Base-by-base conservation (phyloP, 352 stramenopile genomes). In the Pythium apleroticum region DNA sequence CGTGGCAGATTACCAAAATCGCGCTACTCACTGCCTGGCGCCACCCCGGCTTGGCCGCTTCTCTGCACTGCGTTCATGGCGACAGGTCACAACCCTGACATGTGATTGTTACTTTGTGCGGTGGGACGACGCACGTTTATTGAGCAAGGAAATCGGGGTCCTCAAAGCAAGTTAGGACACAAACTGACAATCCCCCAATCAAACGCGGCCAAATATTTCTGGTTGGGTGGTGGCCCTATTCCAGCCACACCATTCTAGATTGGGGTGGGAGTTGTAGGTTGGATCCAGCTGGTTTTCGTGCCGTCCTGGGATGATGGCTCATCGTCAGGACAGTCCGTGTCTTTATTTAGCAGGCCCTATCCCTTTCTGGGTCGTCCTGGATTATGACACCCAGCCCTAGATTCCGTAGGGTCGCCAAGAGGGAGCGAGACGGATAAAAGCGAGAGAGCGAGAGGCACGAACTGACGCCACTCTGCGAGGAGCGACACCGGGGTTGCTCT, bases 401-500 rank as follows among this genome's bases (percentile, higher is more conserved):
- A 50, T 4, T 50, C 43, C 43, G 43, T 50, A 50, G 43, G 43
- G 43, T 50, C 43, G 43, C n/a, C 49, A 3, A 46, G 33, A 68
- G 61, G 58, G 62, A 63, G 62, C 62, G 54, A 68, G 43, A 50
- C 20, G 20, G 43, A 41, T 41, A 41, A 50, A 50, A 50, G 43
- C 43, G 43, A 50, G 43, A 50, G 37, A 46, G 37, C 14, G 37
- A 22, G 61, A 46, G 46, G 46, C 54, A 68, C 60, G 48, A 62
- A 52, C 62, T 68, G 62, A 68, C 62, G 62, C 62, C 62, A 68
- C 43, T 31, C 10, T 57, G 62, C 62, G 53, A 63, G 52, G 62
- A 57, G 54, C 62, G 62, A 68, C 62, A 63, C 46, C 48, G 43
- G 41, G 48, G 5, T 27, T 27, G 43, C 43, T 50, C 43, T 50